These are phyloP conservation scores for Extremus antarcticus DNA, from an alignment of 495 filamentous ascomycete species.

Conservation along the genomic window DNA sequence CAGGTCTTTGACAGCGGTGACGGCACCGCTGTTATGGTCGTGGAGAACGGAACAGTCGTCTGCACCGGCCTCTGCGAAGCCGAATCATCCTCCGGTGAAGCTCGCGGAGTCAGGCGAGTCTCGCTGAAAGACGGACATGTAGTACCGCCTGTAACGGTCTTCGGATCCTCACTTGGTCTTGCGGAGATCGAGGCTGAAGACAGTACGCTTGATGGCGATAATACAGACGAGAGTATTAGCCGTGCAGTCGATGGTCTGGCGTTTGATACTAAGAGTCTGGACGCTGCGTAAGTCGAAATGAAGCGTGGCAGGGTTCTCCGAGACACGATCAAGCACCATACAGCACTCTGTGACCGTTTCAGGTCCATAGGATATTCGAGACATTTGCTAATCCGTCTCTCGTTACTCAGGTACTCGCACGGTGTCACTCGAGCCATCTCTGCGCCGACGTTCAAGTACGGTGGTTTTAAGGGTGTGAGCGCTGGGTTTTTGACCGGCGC, in stretches of 20 bases:
- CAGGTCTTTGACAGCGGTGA: background rate
- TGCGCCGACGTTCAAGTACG: slow-evolving; percentile 29
- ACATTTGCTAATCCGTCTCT: no score
- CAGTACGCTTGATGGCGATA: slow-evolving; percentile 36
- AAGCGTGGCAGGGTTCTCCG: no score
- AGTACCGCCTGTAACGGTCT: slow-evolving; percentile 43
- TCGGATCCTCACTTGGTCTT: slow-evolving; percentile 43
- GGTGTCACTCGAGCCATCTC: slow-evolving; percentile 43
- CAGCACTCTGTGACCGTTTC: no score
- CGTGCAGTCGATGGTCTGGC: slow-evolving; percentile 41
- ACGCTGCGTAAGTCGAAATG: no score
- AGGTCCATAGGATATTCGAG: no score
- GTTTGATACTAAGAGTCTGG: slow-evolving; percentile 36
- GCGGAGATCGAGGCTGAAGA: slow-evolving; percentile 44
- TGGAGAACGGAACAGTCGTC: slow-evolving; percentile 40
- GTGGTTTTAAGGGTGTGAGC: slow-evolving; percentile 39
- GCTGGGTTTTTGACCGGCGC: slow-evolving; percentile 35
- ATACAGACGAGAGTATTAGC: slow-evolving; percentile 27
- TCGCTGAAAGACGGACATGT: slow-evolving; percentile 45
- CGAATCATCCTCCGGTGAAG: slow-evolving; percentile 11
- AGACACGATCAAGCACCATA: no score
- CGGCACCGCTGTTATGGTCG: slow-evolving; percentile 22
- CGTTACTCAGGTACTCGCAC: no score
- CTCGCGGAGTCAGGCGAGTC: slow-evolving; percentile 25
- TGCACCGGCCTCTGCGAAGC: slow-evolving; percentile 35